Percentiles rank a stretch among this genome's conserved stretches.
phyloP scores from a whole-genome alignment of 257 asterid species.

The Solanum chmielewskii region DNA sequence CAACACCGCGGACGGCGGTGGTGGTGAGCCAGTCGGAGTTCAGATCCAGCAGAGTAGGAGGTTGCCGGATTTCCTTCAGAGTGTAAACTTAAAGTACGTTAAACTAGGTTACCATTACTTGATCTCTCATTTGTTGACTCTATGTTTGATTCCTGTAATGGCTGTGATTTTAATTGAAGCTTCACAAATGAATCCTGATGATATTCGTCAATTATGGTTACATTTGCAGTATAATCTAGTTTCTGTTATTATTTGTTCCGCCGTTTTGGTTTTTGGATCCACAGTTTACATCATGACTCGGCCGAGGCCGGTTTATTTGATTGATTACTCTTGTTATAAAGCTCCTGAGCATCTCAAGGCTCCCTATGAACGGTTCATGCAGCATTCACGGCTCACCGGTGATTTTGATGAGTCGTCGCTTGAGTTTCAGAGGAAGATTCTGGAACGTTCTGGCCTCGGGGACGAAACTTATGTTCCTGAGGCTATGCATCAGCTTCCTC shows the following conservation, averaged over 20 bases:
- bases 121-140: constrained; percentile 60
- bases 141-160: constrained; percentile 56
- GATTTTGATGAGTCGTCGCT: constrained; percentile 61
- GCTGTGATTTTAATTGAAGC: constrained; percentile 39
- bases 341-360: constrained; percentile 45
- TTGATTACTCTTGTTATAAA: constrained; percentile 60
- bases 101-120: constrained; percentile 78
- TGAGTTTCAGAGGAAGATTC: constrained; percentile 67
- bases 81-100: constrained; percentile 75
- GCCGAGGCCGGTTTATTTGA: constrained; percentile 58
- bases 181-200: constrained; percentile 63
- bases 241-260: constrained; percentile 45
- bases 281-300: constrained; percentile 65
- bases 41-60: constrained; percentile 57
- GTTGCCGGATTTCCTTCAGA: constrained; percentile 70
- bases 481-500: constrained; percentile 64
- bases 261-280: constrained; percentile 58
- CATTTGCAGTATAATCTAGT: constrained; percentile 65
- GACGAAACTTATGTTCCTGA: constrained; percentile 64
- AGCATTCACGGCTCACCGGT: constrained; percentile 42
- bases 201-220: constrained; percentile 50
- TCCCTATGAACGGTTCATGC: constrained; percentile 34
- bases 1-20: not conserved
- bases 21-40: constrained; percentile 25
- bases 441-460: constrained; percentile 69